A percentile compares a stretch with the other conserved stretches of the same genome.
Evolutionary conservation across 495 filamentous ascomycete genomes (phyloP).

Genomic region (Aspergillus nidulans): DNA sequence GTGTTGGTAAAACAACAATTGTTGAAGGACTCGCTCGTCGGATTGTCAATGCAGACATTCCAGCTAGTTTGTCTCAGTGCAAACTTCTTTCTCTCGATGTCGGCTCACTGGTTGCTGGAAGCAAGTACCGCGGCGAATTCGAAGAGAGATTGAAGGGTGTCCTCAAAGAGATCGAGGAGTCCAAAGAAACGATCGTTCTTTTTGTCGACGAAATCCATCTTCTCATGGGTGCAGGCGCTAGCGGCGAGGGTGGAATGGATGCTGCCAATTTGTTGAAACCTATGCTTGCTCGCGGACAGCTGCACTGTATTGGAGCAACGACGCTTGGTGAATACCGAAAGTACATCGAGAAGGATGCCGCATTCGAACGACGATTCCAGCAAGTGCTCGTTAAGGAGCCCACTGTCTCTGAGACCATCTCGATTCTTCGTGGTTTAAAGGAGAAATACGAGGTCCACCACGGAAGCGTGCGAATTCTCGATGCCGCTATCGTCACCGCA

Average conservation of each 20-base stretch:
- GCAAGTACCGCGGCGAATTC: conserved; percentile 97
- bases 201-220: conserved; percentile 99
- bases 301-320: conserved; percentile 97
- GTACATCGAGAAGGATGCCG: conserved; percentile 97
- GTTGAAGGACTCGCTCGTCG: conserved; percentile 94
- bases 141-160: conserved; percentile 99
- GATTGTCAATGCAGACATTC: conserved; percentile 93
- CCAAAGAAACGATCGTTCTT: conserved; percentile 94
- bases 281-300: conserved; percentile 90
- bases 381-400: conserved; percentile 96
- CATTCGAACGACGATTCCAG: conserved; percentile 97
- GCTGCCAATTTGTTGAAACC: conserved; percentile 96
- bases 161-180: conserved; percentile 91
- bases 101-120: conserved; percentile 88
- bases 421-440: conserved; percentile 93
- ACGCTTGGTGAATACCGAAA: conserved; percentile 95
- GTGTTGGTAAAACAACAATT: conserved; percentile 97
- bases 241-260: conserved; percentile 97
- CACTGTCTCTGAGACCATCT: conserved; percentile 80
- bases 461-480: conserved; percentile 83
- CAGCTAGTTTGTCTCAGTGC: conserved; percentile 91
- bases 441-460: conserved; percentile 98
- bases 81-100: conserved; percentile 92
- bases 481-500: conserved; percentile 86
- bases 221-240: conserved; percentile 91